These are phyloP conservation scores for Nakazawaea wickerhamii DNA, from an alignment of 805 yeast species.

Conservation along the genomic window DNA sequence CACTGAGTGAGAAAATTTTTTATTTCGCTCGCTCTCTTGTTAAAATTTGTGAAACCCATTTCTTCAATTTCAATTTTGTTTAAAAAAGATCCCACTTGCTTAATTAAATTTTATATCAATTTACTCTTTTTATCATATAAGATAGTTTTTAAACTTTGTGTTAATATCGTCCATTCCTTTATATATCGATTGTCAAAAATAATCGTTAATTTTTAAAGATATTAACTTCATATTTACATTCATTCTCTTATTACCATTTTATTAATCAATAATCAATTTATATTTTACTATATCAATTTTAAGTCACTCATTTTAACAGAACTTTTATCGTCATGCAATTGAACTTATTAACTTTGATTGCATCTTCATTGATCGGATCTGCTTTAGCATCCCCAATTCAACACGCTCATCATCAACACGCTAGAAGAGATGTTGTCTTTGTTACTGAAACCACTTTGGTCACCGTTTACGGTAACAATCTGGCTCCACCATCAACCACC, in stretches of 20 bases:
- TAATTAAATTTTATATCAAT: too few species aligned
- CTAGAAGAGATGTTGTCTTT: conserved; percentile 48
- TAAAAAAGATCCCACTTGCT: not conserved
- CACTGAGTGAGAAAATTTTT: too few species aligned
- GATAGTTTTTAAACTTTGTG: too few species aligned
- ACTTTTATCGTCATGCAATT: conserved; percentile 20
- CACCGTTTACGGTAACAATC: conserved; percentile 33
- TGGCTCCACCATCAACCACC: conserved; percentile 26
- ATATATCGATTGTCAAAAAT: not conserved
- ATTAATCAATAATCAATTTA: not conserved
- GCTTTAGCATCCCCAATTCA: conserved; percentile 55
- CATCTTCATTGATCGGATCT: conserved; percentile 44
- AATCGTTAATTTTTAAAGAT: too few species aligned
- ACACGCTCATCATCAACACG: conserved; percentile 56
- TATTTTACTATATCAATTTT: not conserved
- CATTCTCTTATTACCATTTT: not conserved
- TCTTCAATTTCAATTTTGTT: not conserved
- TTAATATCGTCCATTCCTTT: conserved; percentile 13
- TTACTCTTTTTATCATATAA: not conserved
- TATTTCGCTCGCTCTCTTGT: too few species aligned
- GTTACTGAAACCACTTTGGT: conserved; percentile 45
- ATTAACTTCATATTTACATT: not conserved
- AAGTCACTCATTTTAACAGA: not conserved
- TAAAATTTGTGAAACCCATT: not conserved
- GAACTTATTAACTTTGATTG: conserved; percentile 32